Evolutionary conservation across 352 stramenopile genomes (phyloP).

Genomic region (Salisapilia sapeloensis): DNA sequence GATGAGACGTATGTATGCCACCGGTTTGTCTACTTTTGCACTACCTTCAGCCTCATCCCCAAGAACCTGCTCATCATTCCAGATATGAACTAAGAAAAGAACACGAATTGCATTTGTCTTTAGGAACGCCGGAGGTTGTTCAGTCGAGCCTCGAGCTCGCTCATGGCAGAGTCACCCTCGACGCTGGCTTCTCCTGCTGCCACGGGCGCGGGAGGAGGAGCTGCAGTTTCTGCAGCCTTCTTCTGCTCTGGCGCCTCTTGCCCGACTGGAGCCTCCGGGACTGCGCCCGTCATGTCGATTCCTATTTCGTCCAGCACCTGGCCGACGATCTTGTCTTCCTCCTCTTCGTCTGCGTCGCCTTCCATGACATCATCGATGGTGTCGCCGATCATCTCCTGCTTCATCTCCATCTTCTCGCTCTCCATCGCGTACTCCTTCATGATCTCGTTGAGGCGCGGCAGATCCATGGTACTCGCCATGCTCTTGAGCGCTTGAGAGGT

Average conservation of each 20-base stretch:
- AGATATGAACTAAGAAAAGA: constrained; percentile 25
- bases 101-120: constrained; percentile 2
- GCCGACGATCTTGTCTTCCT: constrained; percentile 92
- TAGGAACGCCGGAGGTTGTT: constrained; percentile 90
- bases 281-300: constrained; percentile 84
- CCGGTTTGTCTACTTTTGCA: constrained; percentile 71
- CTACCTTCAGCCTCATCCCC: constrained; percentile 61
- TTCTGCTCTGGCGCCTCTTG: constrained; percentile 15
- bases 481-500: constrained; percentile 73
- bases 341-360: constrained; percentile 89
- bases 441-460: constrained; percentile 93
- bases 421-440: constrained; percentile 97
- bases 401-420: constrained; percentile 96
- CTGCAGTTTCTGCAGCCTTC: constrained; percentile 29
- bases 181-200: constrained; percentile 15
- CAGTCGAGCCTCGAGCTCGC: constrained; percentile 91
- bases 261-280: constrained; percentile 78
- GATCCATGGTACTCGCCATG: constrained; percentile 92
- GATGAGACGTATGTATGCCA: constrained; percentile 61
- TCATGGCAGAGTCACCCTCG: constrained; percentile 70
- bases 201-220: constrained; percentile 30
- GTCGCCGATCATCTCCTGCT: constrained; percentile 96
- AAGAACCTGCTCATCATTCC: constrained; percentile 75
- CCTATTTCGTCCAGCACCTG: constrained; percentile 97
- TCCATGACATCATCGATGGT: constrained; percentile 95